Conservation (phyloP, 1,284 basidiomycete genomes). For the Cutaneotrichosporon sp. region DNA sequence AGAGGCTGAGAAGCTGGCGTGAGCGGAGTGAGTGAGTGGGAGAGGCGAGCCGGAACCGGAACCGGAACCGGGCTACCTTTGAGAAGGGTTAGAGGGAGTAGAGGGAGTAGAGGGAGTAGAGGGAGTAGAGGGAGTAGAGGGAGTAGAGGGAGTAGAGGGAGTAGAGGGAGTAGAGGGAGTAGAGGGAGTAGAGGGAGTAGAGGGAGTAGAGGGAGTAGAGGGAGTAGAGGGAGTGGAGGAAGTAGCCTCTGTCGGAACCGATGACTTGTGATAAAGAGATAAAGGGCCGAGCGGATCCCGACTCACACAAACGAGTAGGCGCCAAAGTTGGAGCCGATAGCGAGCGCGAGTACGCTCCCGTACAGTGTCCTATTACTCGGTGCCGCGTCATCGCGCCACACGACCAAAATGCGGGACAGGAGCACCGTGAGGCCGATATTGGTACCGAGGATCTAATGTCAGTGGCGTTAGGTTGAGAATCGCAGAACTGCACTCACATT, state of each 20-base stretch:
- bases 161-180: no score
- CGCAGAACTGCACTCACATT: slow-evolving; percentile 59
- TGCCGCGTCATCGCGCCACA: slow-evolving; percentile 36
- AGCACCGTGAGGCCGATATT: slow-evolving; percentile 96
- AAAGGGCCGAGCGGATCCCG: not conserved
- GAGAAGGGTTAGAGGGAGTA: no score
- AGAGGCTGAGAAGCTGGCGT: slow-evolving; percentile 66
- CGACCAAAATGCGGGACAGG: slow-evolving; percentile 56
- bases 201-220: no score
- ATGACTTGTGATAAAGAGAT: no score
- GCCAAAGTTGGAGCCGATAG: slow-evolving; percentile 83
- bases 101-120: no score
- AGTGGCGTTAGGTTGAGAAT: not conserved
- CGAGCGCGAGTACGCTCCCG: slow-evolving; percentile 62
- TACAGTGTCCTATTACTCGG: slow-evolving; percentile 49
- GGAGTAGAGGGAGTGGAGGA: no score
- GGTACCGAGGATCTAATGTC: slow-evolving; percentile 69
- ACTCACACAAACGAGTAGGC: slow-evolving; percentile 80
- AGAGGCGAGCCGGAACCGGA: not conserved
- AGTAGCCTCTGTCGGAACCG: no score
- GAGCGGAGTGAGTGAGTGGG: not conserved
- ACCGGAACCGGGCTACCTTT: no score
- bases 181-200: no score
- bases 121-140: no score
- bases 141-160: no score